Evolutionary conservation across 106 monocot species (phyloP).

Genomic region (Gastrodia elata): DNA sequence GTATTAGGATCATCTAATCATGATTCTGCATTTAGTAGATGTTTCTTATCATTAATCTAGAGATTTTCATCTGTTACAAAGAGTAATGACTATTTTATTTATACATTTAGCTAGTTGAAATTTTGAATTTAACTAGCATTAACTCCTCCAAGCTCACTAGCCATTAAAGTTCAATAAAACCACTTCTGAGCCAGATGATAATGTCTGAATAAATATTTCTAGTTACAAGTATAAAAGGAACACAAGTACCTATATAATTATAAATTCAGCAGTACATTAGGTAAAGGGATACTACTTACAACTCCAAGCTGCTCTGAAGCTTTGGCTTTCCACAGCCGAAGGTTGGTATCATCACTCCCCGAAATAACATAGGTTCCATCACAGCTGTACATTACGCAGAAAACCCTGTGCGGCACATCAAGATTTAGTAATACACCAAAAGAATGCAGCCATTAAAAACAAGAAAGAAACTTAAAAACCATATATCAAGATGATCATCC

Average conservation of each 20-base stretch:
- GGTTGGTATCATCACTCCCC: conserved; percentile 97
- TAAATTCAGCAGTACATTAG: not conserved
- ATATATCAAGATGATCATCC: not conserved
- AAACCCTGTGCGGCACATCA: conserved; percentile 50
- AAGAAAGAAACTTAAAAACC: not conserved
- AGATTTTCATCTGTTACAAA: no score
- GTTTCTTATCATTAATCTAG: no score
- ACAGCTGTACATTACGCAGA: conserved; percentile 80
- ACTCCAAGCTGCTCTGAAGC: conserved; percentile 96
- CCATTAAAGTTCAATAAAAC: no score
- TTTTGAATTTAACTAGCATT: no score
- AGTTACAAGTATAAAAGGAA: not conserved
- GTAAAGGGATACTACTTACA: conserved; percentile 45
- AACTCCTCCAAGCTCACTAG: no score
- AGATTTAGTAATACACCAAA: not conserved
- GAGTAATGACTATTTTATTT: no score
- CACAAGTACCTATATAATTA: not conserved
- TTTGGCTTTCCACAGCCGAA: conserved; percentile 97
- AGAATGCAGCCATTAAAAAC: no score
- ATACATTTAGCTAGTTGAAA: no score
- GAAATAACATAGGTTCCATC: conserved; percentile 88
- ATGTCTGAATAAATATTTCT: no score
- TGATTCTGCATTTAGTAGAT: no score
- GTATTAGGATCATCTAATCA: no score
- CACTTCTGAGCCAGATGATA: no score